Evolutionary conservation across 345 rosid species (phyloP).

Genomic region (Hevea brasiliensis): DNA sequence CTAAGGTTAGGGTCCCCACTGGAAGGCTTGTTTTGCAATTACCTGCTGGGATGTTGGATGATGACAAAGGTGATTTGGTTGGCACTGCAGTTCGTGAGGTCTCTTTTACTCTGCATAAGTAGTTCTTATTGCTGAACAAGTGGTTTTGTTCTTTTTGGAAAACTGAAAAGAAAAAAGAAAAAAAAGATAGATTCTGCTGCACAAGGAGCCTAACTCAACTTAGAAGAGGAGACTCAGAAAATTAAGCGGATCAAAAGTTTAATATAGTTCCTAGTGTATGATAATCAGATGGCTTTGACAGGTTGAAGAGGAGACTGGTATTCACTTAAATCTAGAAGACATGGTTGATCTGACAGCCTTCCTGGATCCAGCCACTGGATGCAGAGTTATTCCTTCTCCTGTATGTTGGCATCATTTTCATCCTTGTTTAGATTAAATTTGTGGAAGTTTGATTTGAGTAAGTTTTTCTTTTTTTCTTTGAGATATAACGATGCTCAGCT

Average conservation of each 20-base stretch:
- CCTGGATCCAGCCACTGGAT: constrained; percentile 68
- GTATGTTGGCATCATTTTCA: constrained; percentile 36
- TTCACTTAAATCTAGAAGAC: constrained; percentile 62
- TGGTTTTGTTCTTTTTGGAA: neutral
- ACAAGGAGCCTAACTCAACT: neutral
- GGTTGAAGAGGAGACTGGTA: constrained; percentile 92
- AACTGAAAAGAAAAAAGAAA: neutral
- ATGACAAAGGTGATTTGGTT: constrained; percentile 75
- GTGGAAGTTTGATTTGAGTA: neutral
- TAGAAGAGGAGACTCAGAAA: neutral
- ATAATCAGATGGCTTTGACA: constrained; percentile 22
- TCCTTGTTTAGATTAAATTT: neutral
- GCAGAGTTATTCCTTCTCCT: constrained; percentile 72
- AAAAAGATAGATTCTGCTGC: neutral
- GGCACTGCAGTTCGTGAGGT: constrained; percentile 97
- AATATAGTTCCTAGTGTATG: neutral
- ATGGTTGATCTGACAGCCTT: constrained; percentile 88
- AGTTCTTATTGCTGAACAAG: neutral
- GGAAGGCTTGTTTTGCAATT: constrained; percentile 76
- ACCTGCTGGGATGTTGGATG: constrained; percentile 98
- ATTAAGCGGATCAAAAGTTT: neutral
- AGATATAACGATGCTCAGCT: no score
- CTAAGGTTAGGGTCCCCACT: constrained; percentile 81
- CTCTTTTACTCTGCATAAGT: constrained; percentile 7
- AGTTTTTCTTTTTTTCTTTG: no score